Evolutionary conservation across 2,329 filamentous ascomycete genomes (phyloP), one percentile per base, ranked within the genome.

Genomic region (Hymenoscyphus salicellus): DNA sequence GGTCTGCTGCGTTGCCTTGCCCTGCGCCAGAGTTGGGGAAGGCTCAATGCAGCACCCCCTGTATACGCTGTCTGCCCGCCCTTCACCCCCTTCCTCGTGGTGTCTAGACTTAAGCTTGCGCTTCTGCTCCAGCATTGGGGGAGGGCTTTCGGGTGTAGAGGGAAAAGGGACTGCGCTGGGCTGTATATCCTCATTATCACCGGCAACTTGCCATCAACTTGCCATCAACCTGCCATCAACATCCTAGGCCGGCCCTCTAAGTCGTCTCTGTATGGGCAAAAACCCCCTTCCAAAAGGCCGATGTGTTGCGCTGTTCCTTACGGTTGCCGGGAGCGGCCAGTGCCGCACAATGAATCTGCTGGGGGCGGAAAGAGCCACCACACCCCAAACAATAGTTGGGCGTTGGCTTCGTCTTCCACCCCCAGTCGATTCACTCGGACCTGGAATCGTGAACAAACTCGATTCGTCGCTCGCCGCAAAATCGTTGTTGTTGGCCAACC

Each of bases 71-170:
- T n/a, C n/a, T n/a, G n/a, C 36, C 49, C 17, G 17, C 56, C 55
- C 59, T 52, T 11, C 43, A 26, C 60, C 58, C 14, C n/a, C 61
- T 62, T 55, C 59, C 61, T 56, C 5, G 30, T 32, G 63, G 49
- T 68, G 60, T 56, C 66, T 69, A 70, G 69, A 71, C 66, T 60
- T 65, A 64, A 70, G 68, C 66, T 63, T 46, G 68, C 61, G 65
- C 68, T 70, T 62, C 66, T 67, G 63, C 61, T 60, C 61, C 55
- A 56, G 55, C 55, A 30, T 33, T 56, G 28, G 55, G 28, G n/a
- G 16, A 10, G 52, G 23, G 52, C 11, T 7, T n/a, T 17, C 11
- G 1, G 26, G 26, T 56, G 52, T 49, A 49, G 7, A 43, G 41
- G 41, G 16, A 38, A 20, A n/a, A 20, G 41, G 41, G 41, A 49